Evolutionary conservation across 352 stramenopile genomes (phyloP).

Genomic region (Globisporangium camurandrum): DNA sequence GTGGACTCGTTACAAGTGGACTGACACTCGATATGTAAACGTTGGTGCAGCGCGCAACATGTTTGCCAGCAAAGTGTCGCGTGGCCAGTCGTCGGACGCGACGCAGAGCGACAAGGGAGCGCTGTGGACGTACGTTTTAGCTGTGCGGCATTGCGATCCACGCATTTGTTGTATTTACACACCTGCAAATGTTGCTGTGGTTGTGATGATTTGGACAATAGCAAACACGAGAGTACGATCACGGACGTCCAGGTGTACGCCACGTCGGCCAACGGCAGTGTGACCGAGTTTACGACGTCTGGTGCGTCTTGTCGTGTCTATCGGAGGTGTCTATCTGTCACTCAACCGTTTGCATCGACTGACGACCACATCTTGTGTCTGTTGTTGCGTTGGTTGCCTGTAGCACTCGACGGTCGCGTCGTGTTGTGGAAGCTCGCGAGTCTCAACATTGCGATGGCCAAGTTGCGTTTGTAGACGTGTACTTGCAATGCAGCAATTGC

Average conservation of each 20-base stretch:
- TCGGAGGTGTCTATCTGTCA: neutral
- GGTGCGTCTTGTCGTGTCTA: constrained; percentile 24
- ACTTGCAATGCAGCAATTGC: constrained; percentile 1
- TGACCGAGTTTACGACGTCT: constrained; percentile 79
- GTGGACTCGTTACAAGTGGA: no score
- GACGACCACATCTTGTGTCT: no score
- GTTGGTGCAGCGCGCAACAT: constrained; percentile 46
- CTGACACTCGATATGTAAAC: no score
- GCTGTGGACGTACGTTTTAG: constrained; percentile 66
- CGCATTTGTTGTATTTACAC: neutral
- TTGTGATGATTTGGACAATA: constrained; percentile 11
- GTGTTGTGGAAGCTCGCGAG: constrained; percentile 70
- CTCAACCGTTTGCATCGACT: no score
- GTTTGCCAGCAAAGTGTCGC: constrained; percentile 82
- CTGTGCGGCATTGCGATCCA: neutral
- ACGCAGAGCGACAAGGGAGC: constrained; percentile 74
- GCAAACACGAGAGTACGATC: constrained; percentile 83
- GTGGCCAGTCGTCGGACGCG: constrained; percentile 75
- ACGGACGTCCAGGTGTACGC: constrained; percentile 73
- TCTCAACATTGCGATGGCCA: constrained; percentile 74
- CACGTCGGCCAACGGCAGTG: constrained; percentile 33
- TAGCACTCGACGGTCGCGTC: constrained; percentile 76
- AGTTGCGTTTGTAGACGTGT: constrained; percentile 75
- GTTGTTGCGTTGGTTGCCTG: neutral
- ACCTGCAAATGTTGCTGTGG: neutral